Percentiles rank a stretch among this genome's conserved stretches.
Evolutionary conservation across 805 yeast species (phyloP).

Genomic region (Grigorovia humatica): DNA sequence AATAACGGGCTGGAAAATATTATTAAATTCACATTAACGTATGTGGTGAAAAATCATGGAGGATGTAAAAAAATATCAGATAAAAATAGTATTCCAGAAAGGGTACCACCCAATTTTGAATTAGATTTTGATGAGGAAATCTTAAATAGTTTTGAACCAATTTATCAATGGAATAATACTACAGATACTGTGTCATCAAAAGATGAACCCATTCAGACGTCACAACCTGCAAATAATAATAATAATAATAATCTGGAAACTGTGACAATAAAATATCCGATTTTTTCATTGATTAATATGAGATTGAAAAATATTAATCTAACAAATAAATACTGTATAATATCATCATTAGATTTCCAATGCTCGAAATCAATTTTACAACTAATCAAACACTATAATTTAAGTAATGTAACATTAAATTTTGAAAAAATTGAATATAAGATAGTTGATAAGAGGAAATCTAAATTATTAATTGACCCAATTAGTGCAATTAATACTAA

Average conservation of each 20-base stretch:
- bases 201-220: neutral
- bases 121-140: slow-evolving; percentile 9
- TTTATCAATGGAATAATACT: slow-evolving; percentile 9
- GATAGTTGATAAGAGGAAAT: slow-evolving; percentile 12
- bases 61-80: too few relatives aligned
- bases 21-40: slow-evolving; percentile 9
- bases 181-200: too few relatives aligned
- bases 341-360: slow-evolving; percentile 28
- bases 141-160: slow-evolving; percentile 22
- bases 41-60: neutral
- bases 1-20: slow-evolving; percentile 25
- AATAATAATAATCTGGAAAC: too few relatives aligned
- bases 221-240: too few relatives aligned
- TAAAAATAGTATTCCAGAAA: neutral
- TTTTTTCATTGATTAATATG: slow-evolving; percentile 25
- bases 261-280: slow-evolving; percentile 16
- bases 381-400: slow-evolving; percentile 6
- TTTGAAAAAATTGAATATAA: slow-evolving; percentile 14
- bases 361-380: slow-evolving; percentile 19
- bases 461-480: slow-evolving; percentile 16
- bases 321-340: slow-evolving; percentile 13
- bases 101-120: neutral
- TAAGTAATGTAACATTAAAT: slow-evolving; percentile 1
- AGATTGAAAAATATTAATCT: slow-evolving; percentile 22
- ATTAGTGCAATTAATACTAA: slow-evolving; percentile 4